A percentile compares a stretch with the other conserved stretches of the same genome.
phyloP scores from a whole-genome alignment of 2,329 filamentous ascomycete species.

The Grosmannia huntii region DNA sequence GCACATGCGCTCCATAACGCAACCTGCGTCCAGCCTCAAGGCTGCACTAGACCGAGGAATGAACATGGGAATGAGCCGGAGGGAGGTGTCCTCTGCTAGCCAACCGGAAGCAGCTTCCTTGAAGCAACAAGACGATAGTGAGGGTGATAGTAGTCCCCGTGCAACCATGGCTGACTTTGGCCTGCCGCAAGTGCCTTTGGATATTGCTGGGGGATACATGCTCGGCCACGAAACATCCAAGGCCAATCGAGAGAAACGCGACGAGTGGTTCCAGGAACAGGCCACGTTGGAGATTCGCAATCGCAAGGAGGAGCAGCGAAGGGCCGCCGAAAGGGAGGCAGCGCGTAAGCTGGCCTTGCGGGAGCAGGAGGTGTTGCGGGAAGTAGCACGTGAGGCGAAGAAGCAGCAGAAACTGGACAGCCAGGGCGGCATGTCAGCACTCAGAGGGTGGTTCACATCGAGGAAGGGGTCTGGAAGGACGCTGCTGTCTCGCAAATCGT shows the following conservation, averaged over 20 bases:
- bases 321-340: not conserved
- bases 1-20: slow-evolving; percentile 2
- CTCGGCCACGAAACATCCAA: slow-evolving; percentile 2
- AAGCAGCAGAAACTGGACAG: not conserved
- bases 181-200: not conserved
- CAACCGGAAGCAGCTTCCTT: not conserved
- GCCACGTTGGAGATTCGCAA: not conserved
- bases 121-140: not conserved
- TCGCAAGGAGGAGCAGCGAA: not conserved
- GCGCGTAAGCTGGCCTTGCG: not conserved
- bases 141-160: not conserved
- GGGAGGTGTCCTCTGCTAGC: not conserved
- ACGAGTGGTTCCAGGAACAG: slow-evolving; percentile 9
- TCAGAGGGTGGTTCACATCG: slow-evolving; percentile 8
- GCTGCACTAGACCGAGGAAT: not conserved
- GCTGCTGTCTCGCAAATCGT: slow-evolving; percentile 4
- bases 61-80: not conserved
- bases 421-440: not conserved
- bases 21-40: not conserved
- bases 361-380: not conserved
- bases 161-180: slow-evolving; percentile 6
- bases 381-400: not conserved
- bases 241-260: slow-evolving; percentile 5
- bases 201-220: slow-evolving; percentile 4
- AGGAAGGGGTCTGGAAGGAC: slow-evolving; percentile 6